Conservation (phyloP, 2,329 filamentous ascomycete genomes). For the Beauveria scarabaeidicola region DNA sequence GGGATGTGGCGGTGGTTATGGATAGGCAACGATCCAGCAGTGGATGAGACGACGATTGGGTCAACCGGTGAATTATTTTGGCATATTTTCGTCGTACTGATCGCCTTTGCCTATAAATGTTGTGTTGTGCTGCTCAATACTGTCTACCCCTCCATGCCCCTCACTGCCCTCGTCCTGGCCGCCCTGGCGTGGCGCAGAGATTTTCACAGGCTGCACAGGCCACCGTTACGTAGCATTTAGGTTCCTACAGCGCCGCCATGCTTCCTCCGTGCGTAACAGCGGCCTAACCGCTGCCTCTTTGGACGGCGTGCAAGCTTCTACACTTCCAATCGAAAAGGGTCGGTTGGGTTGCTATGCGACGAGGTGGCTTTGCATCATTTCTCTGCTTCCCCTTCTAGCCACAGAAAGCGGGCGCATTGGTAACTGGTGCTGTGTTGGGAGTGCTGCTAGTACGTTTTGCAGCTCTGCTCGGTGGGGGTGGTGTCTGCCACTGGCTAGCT, state of each 20-base stretch:
- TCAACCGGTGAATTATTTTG: not conserved
- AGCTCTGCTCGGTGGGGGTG: too few species aligned
- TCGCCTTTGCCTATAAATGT: not conserved
- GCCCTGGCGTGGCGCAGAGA: not conserved
- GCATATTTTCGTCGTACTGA: not conserved
- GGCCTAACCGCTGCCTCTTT: not conserved
- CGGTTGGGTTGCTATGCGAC: constrained; percentile 2
- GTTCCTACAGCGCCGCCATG: not conserved
- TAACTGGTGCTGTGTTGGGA: not conserved
- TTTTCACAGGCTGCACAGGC: constrained; percentile 6
- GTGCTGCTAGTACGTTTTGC: not conserved
- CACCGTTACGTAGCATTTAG: constrained; percentile 3
- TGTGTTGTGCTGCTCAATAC: not conserved
- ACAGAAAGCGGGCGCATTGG: not conserved
- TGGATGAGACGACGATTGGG: not conserved
- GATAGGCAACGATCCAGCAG: not conserved
- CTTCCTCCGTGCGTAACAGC: not conserved
- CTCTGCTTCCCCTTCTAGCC: not conserved
- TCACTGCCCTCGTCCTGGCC: not conserved
- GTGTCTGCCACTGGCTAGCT: not conserved
- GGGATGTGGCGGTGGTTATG: not conserved
- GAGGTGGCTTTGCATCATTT: not conserved
- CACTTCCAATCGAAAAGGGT: not conserved
- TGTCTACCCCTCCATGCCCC: constrained; percentile 8
- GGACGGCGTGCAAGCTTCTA: not conserved